A percentile compares a stretch with the other conserved stretches of the same genome.
phyloP scores from a whole-genome alignment of 2,329 filamentous ascomycete species.

The Fusarium chlamydosporum region DNA sequence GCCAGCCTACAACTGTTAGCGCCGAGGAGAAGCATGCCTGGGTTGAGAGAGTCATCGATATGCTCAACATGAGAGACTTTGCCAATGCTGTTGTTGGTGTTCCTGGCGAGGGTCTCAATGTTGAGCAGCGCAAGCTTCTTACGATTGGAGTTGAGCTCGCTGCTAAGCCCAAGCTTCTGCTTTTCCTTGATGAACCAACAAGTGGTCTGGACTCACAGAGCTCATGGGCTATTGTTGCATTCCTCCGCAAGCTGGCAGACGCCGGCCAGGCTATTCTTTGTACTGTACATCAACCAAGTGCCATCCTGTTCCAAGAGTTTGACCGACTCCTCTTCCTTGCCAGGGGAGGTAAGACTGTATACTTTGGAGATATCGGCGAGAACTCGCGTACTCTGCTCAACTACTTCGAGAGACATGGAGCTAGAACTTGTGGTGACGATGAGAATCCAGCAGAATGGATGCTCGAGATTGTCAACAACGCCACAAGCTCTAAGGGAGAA shows the following conservation, averaged over 20 bases:
- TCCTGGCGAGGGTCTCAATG: slow-evolving; percentile 72
- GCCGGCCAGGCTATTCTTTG: slow-evolving; percentile 68
- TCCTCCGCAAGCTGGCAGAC: slow-evolving; percentile 72
- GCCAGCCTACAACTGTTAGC: slow-evolving; percentile 68
- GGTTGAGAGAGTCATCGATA: slow-evolving; percentile 74
- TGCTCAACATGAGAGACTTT: slow-evolving; percentile 77
- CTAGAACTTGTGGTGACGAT: slow-evolving; percentile 68
- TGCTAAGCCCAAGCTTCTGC: slow-evolving; percentile 69
- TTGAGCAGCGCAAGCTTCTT: slow-evolving; percentile 73
- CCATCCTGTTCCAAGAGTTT: slow-evolving; percentile 68
- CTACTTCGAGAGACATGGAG: slow-evolving; percentile 77
- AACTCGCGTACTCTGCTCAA: slow-evolving; percentile 69
- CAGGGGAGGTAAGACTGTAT: slow-evolving; percentile 75
- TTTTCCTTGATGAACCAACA: slow-evolving; percentile 75
- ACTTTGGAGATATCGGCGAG: slow-evolving; percentile 76
- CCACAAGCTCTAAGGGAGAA: slow-evolving; percentile 55
- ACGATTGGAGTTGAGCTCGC: slow-evolving; percentile 74
- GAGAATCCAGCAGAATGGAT: slow-evolving; percentile 85
- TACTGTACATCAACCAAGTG: slow-evolving; percentile 69
- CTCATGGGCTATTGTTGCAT: slow-evolving; percentile 73
- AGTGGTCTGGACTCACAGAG: slow-evolving; percentile 74
- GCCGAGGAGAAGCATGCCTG: slow-evolving; percentile 71
- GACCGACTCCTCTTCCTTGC: slow-evolving; percentile 75
- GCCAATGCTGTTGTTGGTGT: slow-evolving; percentile 75
- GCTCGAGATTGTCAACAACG: slow-evolving; percentile 67